These are phyloP conservation scores for Quercus suber DNA, from an alignment of 306 rosid genomes.

Conservation along the genomic window DNA sequence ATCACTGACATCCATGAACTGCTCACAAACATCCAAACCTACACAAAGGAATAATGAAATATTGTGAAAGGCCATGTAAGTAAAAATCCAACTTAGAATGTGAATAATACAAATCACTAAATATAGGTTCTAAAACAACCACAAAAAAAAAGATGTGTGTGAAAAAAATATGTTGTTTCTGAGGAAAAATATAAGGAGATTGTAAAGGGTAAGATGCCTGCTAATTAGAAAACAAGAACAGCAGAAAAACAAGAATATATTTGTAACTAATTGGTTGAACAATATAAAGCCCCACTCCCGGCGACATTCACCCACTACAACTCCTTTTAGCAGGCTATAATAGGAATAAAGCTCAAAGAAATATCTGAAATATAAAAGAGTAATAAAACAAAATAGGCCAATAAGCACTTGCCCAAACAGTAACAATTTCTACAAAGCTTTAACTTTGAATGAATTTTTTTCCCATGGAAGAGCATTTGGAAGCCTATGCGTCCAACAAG, in stretches of 20 bases:
- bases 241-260: background rate
- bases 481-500: no score
- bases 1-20: slow-evolving; percentile 95
- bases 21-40: slow-evolving; percentile 95
- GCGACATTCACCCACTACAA: background rate
- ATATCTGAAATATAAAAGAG: background rate
- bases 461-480: no score
- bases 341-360: background rate
- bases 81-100: slow-evolving; percentile 1
- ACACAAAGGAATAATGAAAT: slow-evolving; percentile 29
- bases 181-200: background rate
- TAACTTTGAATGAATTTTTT: no score
- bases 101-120: background rate
- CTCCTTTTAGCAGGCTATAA: background rate
- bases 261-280: background rate
- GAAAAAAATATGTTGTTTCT: background rate
- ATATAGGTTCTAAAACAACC: slow-evolving; percentile 5
- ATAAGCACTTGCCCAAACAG: no score
- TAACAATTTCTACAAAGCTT: no score
- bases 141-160: background rate
- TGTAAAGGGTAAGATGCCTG: background rate
- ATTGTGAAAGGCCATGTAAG: slow-evolving; percentile 17
- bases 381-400: no score
- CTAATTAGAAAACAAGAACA: background rate
- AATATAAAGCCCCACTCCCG: background rate